A percentile compares a stretch with the other conserved stretches of the same genome.
Conservation (phyloP, 371 early-diverging fungal species). For the Mortierella sp. region DNA sequence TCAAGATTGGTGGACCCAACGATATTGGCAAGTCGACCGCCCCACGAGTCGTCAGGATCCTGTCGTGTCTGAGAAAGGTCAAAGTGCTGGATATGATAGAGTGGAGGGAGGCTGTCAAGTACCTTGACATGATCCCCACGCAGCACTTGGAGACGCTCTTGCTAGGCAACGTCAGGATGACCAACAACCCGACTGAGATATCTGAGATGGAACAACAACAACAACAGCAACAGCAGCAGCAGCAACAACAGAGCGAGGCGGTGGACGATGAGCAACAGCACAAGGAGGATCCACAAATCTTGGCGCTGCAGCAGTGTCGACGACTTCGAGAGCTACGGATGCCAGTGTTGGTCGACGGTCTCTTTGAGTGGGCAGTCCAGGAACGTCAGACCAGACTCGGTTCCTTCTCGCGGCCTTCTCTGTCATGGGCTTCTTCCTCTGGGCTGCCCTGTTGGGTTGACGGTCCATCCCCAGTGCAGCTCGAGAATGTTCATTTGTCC, state of each 20-base stretch:
- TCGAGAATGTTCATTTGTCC: constrained; percentile 29
- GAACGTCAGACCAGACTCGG: constrained; percentile 18
- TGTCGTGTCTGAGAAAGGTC: constrained; percentile 19
- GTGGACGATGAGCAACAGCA: constrained; percentile 12
- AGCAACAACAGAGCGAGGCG: background rate
- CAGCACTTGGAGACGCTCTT: constrained; percentile 26
- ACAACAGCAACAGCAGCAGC: background rate
- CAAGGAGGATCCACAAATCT: constrained; percentile 25
- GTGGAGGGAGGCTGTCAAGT: constrained; percentile 38
- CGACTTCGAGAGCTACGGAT: constrained; percentile 30
- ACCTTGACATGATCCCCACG: constrained; percentile 34
- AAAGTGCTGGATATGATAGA: constrained; percentile 37
- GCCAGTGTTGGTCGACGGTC: constrained; percentile 30
- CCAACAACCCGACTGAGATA: constrained; percentile 3
- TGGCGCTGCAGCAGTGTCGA: constrained; percentile 23
- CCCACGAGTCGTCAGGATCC: constrained; percentile 16
- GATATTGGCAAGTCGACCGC: constrained; percentile 22
- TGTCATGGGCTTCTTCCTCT: background rate
- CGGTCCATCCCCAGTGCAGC: constrained; percentile 19
- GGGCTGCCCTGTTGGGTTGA: constrained; percentile 13
- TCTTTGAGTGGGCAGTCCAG: constrained; percentile 40
- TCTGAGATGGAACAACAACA: background rate
- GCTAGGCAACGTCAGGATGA: constrained; percentile 37
- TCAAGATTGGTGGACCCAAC: constrained; percentile 42
- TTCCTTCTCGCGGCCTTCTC: background rate